A percentile compares a stretch with the other conserved stretches of the same genome.
These are phyloP conservation scores for Sungouiozyma intestinalis DNA, from an alignment of 805 yeast genomes.

Conservation along the genomic window DNA sequence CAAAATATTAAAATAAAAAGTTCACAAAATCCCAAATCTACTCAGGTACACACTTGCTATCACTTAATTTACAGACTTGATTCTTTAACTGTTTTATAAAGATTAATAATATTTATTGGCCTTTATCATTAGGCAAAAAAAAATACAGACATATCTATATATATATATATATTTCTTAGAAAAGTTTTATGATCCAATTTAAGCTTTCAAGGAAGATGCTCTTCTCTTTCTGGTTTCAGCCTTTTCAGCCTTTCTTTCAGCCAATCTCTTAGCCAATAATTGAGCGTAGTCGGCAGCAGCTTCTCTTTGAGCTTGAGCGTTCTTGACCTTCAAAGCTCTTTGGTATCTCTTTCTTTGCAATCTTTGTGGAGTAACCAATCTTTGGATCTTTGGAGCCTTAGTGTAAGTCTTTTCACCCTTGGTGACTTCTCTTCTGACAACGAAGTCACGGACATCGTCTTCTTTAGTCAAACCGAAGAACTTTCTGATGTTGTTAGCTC, in stretches of 20 bases:
- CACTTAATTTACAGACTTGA: too few species aligned
- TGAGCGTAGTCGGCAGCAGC: slow-evolving; percentile 99
- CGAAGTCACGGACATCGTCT: slow-evolving; percentile 60
- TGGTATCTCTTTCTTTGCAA: slow-evolving; percentile 98
- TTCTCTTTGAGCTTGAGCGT: slow-evolving; percentile 98
- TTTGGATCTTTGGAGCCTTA: slow-evolving; percentile 99
- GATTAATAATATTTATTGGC: not conserved
- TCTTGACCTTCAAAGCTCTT: slow-evolving; percentile 85
- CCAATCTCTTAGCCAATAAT: slow-evolving; percentile 94
- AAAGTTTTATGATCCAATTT: slow-evolving; percentile 18
- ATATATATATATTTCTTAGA: not conserved
- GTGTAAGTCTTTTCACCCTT: slow-evolving; percentile 98
- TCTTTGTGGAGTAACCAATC: slow-evolving; percentile 98
- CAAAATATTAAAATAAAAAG: too few species aligned
- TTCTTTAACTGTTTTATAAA: too few species aligned
- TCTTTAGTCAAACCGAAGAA: slow-evolving; percentile 75
- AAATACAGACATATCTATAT: not conserved
- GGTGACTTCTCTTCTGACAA: slow-evolving; percentile 95
- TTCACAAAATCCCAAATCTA: not conserved
- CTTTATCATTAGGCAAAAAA: not conserved
- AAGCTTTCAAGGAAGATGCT: slow-evolving; percentile 97
- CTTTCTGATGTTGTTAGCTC: slow-evolving; percentile 99
- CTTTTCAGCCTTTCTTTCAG: slow-evolving; percentile 96
- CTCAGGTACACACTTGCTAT: not conserved
- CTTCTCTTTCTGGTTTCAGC: slow-evolving; percentile 99